Percentiles rank a stretch among this genome's conserved stretches.
These are phyloP conservation scores for Phytophthora uliginosa DNA, from an alignment of 352 stramenopile species.

Conservation along the genomic window DNA sequence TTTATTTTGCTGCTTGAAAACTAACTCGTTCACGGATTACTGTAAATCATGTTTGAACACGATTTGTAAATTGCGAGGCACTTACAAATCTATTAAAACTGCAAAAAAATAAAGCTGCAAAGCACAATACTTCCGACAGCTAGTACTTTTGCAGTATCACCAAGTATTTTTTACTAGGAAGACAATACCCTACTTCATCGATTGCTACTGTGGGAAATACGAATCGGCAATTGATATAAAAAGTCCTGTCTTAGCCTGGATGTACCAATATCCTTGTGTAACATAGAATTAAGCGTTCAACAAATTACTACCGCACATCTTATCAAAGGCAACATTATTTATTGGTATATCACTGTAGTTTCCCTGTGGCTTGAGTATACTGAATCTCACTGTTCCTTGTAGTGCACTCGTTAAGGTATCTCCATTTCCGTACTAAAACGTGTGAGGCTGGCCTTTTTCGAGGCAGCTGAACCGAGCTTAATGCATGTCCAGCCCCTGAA, in stretches of 20 bases:
- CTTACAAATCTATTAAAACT: no score
- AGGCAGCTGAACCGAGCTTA: neutral
- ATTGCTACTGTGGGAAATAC: constrained; percentile 29
- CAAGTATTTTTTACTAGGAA: constrained; percentile 1
- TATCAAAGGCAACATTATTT: constrained; percentile 9
- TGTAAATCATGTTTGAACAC: no score
- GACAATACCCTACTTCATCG: constrained; percentile 22
- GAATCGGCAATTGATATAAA: constrained; percentile 18
- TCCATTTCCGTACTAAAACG: neutral
- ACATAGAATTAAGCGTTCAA: constrained; percentile 25
- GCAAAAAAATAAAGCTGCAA: no score
- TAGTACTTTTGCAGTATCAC: no score
- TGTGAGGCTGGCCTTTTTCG: neutral
- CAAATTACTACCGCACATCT: constrained; percentile 21
- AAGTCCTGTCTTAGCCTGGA: constrained; percentile 13
- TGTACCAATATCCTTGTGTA: constrained; percentile 25
- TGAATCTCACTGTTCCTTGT: neutral
- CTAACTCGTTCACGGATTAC: no score
- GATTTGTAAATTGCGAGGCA: no score
- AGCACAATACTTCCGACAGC: no score
- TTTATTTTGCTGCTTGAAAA: no score
- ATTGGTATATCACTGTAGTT: neutral
- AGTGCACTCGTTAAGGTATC: neutral
- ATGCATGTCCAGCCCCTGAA: neutral
- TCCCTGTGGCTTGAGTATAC: neutral